Evolutionary conservation across 2,329 filamentous ascomycete genomes (phyloP).

Genomic region (Colletotrichum sp.): DNA sequence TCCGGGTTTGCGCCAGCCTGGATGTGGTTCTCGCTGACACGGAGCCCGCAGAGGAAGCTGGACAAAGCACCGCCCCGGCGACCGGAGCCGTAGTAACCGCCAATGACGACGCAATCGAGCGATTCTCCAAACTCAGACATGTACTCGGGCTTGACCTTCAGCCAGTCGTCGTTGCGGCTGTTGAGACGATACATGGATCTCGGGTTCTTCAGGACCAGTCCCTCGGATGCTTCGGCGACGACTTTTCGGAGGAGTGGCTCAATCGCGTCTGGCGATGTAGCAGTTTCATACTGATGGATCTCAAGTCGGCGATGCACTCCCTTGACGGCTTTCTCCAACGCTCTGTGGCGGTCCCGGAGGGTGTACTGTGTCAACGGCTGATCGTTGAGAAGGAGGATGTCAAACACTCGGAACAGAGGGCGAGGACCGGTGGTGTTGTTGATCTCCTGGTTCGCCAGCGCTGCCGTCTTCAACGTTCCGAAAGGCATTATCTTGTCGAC

Average conservation of each 20-base stretch:
- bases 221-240: constrained; percentile 86
- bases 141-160: constrained; percentile 98
- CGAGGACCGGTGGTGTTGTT: constrained; percentile 68
- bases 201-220: constrained; percentile 92
- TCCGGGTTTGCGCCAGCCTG: constrained; percentile 64
- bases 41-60: constrained; percentile 88
- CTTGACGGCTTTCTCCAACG: constrained; percentile 73
- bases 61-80: constrained; percentile 81
- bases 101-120: constrained; percentile 87
- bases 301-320: constrained; percentile 80
- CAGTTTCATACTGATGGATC: constrained; percentile 74
- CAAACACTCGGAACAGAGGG: constrained; percentile 86
- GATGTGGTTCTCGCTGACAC: constrained; percentile 73
- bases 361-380: constrained; percentile 81
- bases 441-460: constrained; percentile 79
- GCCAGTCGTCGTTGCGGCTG: constrained; percentile 93
- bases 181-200: constrained; percentile 85
- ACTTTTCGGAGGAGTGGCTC: constrained; percentile 82
- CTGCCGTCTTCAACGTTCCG: constrained; percentile 91
- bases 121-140: constrained; percentile 96
- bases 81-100: constrained; percentile 91
- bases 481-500: constrained; percentile 87
- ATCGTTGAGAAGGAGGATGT: constrained; percentile 89
- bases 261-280: constrained; percentile 72
- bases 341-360: constrained; percentile 78